Conservation (phyloP, 23 red algal genomes). For the Gracilariopsis chorda region DNA sequence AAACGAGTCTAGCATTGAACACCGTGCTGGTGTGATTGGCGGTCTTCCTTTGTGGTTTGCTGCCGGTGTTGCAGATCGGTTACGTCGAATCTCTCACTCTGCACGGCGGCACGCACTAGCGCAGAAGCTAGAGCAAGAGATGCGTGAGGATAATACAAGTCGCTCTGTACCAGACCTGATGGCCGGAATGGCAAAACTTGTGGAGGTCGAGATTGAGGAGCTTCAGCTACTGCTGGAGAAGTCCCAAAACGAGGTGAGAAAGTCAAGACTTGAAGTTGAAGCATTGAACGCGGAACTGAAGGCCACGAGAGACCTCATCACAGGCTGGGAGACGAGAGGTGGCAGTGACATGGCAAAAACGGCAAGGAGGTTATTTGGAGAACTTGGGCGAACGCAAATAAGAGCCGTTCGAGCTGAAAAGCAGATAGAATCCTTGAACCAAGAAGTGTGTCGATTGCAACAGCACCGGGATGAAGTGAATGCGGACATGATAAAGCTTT, state of each 20-base stretch:
- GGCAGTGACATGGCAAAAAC: not conserved
- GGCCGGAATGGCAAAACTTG: not conserved
- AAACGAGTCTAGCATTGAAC: not conserved
- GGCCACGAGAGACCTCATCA: not conserved
- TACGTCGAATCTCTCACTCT: slow-evolving; percentile 16
- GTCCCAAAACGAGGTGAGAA: not conserved
- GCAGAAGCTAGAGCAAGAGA: not conserved
- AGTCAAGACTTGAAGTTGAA: not conserved
- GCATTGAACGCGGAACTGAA: not conserved
- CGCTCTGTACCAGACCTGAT: not conserved
- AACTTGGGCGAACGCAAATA: not conserved
- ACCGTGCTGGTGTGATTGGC: not conserved
- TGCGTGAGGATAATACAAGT: not conserved
- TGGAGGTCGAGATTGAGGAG: not conserved
- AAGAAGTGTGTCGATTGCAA: not conserved
- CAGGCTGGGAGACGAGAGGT: not conserved
- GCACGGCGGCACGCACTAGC: not conserved
- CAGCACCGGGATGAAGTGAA: not conserved
- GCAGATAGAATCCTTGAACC: not conserved
- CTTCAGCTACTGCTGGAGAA: not conserved
- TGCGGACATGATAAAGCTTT: not conserved
- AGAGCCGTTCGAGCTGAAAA: not conserved
- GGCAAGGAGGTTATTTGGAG: not conserved
- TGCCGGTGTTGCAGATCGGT: not conserved
- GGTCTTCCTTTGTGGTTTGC: not conserved